A percentile compares a stretch with the other conserved stretches of the same genome.
Evolutionary conservation across 345 rosid genomes (phyloP).

Genomic region (Acer campestre): DNA sequence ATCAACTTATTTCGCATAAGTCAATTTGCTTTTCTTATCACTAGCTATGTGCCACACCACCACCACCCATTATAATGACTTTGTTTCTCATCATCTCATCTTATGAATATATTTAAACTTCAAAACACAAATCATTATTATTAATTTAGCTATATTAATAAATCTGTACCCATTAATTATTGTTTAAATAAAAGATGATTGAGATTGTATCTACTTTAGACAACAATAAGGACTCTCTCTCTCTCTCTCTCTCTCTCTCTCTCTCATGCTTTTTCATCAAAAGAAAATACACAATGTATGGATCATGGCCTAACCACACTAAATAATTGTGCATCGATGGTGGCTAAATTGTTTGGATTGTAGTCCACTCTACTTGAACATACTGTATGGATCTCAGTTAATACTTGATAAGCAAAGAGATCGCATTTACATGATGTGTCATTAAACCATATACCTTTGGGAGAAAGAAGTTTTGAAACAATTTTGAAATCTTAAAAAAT

Average conservation of each 20-base stretch:
- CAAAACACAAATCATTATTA: neutral
- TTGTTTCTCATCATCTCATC: neutral
- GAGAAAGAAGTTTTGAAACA: too few relatives aligned
- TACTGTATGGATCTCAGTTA: too few relatives aligned
- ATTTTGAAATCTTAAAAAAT: too few relatives aligned
- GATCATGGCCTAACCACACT: too few relatives aligned
- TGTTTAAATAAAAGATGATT: conserved; percentile 5
- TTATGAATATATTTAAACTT: neutral
- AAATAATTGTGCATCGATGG: too few relatives aligned
- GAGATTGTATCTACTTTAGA: conserved; percentile 12
- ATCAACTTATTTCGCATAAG: conserved; percentile 5
- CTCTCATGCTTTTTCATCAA: neutral
- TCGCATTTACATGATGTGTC: too few relatives aligned
- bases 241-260: too few relatives aligned
- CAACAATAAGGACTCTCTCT: neutral
- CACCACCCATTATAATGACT: neutral
- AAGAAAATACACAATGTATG: neutral
- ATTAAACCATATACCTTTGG: too few relatives aligned
- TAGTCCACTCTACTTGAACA: too few relatives aligned
- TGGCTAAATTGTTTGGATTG: too few relatives aligned
- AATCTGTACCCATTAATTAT: neutral
- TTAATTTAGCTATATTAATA: neutral
- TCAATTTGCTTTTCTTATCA: conserved; percentile 21
- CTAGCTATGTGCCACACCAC: neutral
- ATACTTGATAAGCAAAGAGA: too few relatives aligned